phyloP scores from a whole-genome alignment of 2,329 filamentous ascomycete genomes.

The Clathrospora elynae region DNA sequence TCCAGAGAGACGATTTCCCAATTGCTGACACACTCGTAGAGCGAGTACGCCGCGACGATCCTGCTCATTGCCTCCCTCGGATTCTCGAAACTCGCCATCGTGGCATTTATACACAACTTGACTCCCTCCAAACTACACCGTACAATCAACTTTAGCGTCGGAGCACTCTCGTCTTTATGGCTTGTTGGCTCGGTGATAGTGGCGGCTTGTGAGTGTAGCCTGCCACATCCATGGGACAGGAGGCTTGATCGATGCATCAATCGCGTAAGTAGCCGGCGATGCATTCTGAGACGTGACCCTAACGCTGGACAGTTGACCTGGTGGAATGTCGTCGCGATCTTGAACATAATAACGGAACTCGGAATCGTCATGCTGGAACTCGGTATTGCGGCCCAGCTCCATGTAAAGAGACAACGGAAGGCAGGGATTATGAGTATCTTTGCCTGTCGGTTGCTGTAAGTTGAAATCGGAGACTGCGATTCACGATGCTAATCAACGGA shows the following conservation, averaged over 20 bases:
- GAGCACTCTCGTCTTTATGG: conserved; percentile 19
- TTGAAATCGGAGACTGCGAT: neutral
- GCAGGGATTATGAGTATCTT: conserved; percentile 27
- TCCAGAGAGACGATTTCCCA: neutral
- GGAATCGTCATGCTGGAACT: conserved; percentile 29
- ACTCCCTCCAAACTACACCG: conserved; percentile 23
- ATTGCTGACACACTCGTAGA: conserved; percentile 16
- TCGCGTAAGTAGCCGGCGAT: conserved; percentile 14
- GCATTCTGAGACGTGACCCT: neutral
- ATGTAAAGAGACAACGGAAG: conserved; percentile 20
- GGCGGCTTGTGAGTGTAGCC: conserved; percentile 21
- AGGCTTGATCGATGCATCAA: conserved; percentile 18
- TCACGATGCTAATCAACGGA: neutral
- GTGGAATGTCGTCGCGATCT: conserved; percentile 22
- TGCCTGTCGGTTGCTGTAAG: conserved; percentile 25
- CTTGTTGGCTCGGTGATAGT: conserved; percentile 18
- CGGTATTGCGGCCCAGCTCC: conserved; percentile 23
- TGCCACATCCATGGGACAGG: conserved; percentile 28
- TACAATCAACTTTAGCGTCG: conserved; percentile 21
- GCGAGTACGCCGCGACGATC: conserved; percentile 33
- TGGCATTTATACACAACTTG: conserved; percentile 31
- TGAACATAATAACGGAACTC: conserved; percentile 30
- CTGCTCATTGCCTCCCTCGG: conserved; percentile 32
- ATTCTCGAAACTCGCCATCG: conserved; percentile 36
- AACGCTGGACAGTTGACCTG: conserved; percentile 18